Base-by-base conservation (phyloP, 2,329 filamentous ascomycete species). In the Ceratocystis papillata region DNA sequence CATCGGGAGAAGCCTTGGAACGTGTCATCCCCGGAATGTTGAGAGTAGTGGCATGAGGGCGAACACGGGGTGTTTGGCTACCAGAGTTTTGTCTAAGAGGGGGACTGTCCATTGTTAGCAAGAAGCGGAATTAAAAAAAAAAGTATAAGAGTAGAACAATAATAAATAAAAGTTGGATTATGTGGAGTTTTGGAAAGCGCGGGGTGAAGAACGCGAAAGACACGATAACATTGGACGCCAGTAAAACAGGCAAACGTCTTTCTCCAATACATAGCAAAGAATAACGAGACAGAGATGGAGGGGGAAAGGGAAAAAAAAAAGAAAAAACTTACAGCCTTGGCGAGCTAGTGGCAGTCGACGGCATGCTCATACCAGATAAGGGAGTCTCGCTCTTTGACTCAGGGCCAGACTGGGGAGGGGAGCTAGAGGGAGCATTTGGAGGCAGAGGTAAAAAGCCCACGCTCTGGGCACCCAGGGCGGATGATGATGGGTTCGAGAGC, bases 21-120 rank as follows among this genome's bases (percentile, higher is more conserved):
- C 91, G 88, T 68, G 94, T 99, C 80, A 99, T 86, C 70, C 94
- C 94, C 67, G 94, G 94, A 68, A 99, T 96, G 75, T 96, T 96
- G 72, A 97, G 86, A 15, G 94, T 96, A 17, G 94, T 97, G 8
- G 94, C 91, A 75, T 95, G 90, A 25, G 87, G 83, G 70, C 87
- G 85, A 62, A 90, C 82, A 69, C 88, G 82, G 33, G 92, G 91
- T 5, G 92, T 96, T 30, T 86, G 85, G 63, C 80, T 81, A 67
- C 87, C 87, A 10, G 90, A 94, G 71, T 87, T 89, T 72, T 88
- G 87, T 72, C 88, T 79, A 68, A 86, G 75, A 1, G 87, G 85
- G 62, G 83, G 83, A 71, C 88, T 90, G 71, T 73, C 68, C 22
- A 62, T 64, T 57, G 46, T 70, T 64, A 44, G 69, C 67, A 70